phyloP scores from a whole-genome alignment of 148 eudicot species.

The Vaccinium vitisidaea region DNA sequence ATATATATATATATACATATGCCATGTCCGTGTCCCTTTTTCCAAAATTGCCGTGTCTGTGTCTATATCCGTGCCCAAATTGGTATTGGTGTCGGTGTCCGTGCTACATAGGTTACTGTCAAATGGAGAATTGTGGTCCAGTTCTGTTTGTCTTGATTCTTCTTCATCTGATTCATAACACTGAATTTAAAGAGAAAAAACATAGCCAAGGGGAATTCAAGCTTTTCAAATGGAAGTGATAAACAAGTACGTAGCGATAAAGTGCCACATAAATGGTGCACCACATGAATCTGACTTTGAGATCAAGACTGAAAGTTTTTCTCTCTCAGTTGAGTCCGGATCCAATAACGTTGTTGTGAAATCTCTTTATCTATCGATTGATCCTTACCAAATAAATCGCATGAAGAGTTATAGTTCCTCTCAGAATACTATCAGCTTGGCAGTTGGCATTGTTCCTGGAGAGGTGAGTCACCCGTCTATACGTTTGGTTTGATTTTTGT shows the following conservation, averaged over 20 bases:
- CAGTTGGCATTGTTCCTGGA: background rate
- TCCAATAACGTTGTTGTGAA: constrained; percentile 11
- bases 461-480: constrained; percentile 5
- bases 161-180: background rate
- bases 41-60: too few species aligned
- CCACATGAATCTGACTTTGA: constrained; percentile 20
- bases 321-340: constrained; percentile 10
- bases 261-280: constrained; percentile 13
- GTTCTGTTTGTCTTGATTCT: background rate
- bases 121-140: too few species aligned
- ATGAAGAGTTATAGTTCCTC: constrained; percentile 18
- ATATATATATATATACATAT: too few species aligned
- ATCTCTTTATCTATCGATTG: constrained; percentile 8
- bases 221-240: background rate
- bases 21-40: too few species aligned
- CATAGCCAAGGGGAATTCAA: background rate
- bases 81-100: too few species aligned
- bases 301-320: constrained; percentile 1
- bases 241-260: constrained; percentile 12
- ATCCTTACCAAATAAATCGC: constrained; percentile 22
- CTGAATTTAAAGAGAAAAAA: background rate
- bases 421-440: background rate
- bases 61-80: too few species aligned
- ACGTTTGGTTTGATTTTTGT: background rate
- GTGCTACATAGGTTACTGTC: too few species aligned